These are phyloP conservation scores for Starmerella etchellsii DNA, from an alignment of 805 yeast species.

Conservation along the genomic window DNA sequence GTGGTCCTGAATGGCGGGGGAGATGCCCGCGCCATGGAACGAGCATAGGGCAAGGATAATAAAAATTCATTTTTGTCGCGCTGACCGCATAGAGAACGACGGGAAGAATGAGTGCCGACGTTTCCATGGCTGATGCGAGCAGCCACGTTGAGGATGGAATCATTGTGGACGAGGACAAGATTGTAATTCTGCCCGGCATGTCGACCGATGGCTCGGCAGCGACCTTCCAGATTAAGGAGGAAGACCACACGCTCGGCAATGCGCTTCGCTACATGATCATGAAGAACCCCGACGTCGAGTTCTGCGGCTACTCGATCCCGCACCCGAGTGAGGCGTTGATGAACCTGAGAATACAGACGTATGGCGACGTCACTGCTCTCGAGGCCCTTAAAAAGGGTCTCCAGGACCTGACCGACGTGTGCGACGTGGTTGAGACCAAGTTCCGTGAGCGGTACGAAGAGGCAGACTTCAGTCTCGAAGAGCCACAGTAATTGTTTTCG, in stretches of 20 bases:
- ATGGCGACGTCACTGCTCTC: constrained; percentile 69
- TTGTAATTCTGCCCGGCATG: constrained; percentile 39
- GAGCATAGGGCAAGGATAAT: neutral
- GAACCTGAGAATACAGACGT: constrained; percentile 88
- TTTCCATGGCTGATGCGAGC: constrained; percentile 12
- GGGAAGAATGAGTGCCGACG: constrained; percentile 17
- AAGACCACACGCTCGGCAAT: constrained; percentile 94
- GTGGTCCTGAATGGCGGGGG: too few relatives aligned
- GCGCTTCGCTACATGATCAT: constrained; percentile 85
- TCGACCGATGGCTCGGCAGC: constrained; percentile 91
- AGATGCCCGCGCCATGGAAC: too few relatives aligned
- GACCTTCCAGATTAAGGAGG: constrained; percentile 82
- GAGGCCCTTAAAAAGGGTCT: constrained; percentile 90
- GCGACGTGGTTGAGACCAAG: constrained; percentile 68
- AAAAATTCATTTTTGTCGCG: neutral
- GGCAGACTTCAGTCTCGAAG: constrained; percentile 7
- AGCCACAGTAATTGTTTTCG: constrained; percentile 6
- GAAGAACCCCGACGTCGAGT: constrained; percentile 97
- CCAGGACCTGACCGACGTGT: constrained; percentile 67
- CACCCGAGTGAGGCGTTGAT: constrained; percentile 90
- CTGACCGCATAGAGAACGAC: neutral
- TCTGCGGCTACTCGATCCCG: constrained; percentile 96
- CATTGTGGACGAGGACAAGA: constrained; percentile 15
- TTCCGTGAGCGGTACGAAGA: constrained; percentile 58
- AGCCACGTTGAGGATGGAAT: constrained; percentile 4